Conservation (phyloP, 2,329 filamentous ascomycete genomes). For the Endothia cerciana region DNA sequence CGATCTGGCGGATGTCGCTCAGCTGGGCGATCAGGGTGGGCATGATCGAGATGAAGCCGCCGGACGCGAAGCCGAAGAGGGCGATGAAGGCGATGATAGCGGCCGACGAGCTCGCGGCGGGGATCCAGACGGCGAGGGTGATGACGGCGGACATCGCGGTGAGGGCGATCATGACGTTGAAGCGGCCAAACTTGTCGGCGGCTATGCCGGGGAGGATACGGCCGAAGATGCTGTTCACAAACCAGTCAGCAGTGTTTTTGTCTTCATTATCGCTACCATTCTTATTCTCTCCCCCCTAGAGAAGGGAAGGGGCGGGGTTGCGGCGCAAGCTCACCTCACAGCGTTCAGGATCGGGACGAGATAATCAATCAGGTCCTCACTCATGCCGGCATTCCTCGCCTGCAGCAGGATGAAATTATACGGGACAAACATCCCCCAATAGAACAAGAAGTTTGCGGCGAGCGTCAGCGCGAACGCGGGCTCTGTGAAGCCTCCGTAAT, state of each 20-base stretch:
- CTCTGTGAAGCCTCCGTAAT: slow-evolving; percentile 51
- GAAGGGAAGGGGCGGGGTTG: background rate
- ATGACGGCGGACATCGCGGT: slow-evolving; percentile 46
- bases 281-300: background rate
- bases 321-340: slow-evolving; percentile 43
- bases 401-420: slow-evolving; percentile 58
- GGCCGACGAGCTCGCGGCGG: slow-evolving; percentile 47
- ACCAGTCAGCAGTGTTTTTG: slow-evolving; percentile 9
- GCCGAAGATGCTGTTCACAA: slow-evolving; percentile 47
- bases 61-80: slow-evolving; percentile 68
- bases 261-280: background rate
- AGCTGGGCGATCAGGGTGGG: slow-evolving; percentile 64
- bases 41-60: slow-evolving; percentile 63
- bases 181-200: slow-evolving; percentile 46
- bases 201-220: slow-evolving; percentile 55
- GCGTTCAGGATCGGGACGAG: slow-evolving; percentile 62
- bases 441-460: slow-evolving; percentile 56
- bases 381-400: slow-evolving; percentile 49
- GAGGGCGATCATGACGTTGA: slow-evolving; percentile 51
- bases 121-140: slow-evolving; percentile 48
- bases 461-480: slow-evolving; percentile 48
- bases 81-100: slow-evolving; percentile 63
- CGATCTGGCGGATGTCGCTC: slow-evolving; percentile 62
- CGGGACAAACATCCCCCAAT: slow-evolving; percentile 58
- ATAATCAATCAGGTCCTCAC: slow-evolving; percentile 47